A percentile compares a stretch with the other conserved stretches of the same genome.
Evolutionary conservation across 768 basidiomycete genomes (phyloP).

Genomic region (Galerina marginata): DNA sequence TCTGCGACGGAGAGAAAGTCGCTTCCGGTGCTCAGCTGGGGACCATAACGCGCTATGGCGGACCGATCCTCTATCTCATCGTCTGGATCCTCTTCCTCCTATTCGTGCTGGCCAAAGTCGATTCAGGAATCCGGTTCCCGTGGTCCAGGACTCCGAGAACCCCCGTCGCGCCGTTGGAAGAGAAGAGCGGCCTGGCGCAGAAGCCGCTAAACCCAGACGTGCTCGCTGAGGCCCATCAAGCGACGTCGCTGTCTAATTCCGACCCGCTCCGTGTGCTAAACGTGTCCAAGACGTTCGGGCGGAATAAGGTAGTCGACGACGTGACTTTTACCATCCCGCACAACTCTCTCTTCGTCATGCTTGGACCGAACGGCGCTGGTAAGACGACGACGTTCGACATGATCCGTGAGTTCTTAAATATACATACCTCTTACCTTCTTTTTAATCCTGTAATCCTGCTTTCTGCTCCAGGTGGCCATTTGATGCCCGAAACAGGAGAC

Average conservation of each 20-base stretch:
- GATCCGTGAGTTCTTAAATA: constrained; percentile 57
- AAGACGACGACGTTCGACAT: constrained; percentile 85
- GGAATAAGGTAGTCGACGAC: constrained; percentile 68
- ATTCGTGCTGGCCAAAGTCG: constrained; percentile 68
- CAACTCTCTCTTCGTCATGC: constrained; percentile 69
- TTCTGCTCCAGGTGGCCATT: constrained; percentile 59
- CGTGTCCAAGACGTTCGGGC: constrained; percentile 64
- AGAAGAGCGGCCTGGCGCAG: not conserved
- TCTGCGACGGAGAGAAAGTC: constrained; percentile 62
- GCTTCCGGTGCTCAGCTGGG: constrained; percentile 55
- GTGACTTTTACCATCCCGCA: constrained; percentile 69
- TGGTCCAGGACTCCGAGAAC: constrained; percentile 30
- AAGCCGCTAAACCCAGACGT: constrained; percentile 10
- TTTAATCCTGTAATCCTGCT: not conserved
- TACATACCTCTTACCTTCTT: not conserved
- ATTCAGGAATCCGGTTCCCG: constrained; percentile 65
- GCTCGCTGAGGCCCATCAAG: constrained; percentile 40
- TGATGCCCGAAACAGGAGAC: constrained; percentile 70
- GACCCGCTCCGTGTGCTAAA: constrained; percentile 68
- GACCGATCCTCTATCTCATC: constrained; percentile 77
- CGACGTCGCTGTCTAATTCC: constrained; percentile 46
- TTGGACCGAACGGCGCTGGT: constrained; percentile 85
- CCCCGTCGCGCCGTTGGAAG: not conserved
- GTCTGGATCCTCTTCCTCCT: constrained; percentile 64
- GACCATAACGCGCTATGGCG: constrained; percentile 65